Evolutionary conservation across 139 green algal species (phyloP).

Genomic region (Pedinophyceae sp.): DNA sequence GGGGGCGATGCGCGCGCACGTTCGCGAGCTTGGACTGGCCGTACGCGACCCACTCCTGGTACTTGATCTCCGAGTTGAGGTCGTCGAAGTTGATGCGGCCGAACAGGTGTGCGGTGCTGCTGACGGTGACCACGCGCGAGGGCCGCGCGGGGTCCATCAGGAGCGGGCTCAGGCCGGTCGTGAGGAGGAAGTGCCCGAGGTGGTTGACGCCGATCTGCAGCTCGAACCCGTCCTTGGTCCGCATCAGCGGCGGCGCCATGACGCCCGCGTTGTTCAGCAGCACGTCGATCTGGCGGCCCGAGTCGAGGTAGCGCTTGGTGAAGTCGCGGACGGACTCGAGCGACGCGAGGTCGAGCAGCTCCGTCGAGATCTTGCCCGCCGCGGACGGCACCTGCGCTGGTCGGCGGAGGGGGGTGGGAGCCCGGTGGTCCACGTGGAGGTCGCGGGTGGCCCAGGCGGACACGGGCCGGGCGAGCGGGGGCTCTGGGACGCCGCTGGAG

Average conservation of each 20-base stretch:
- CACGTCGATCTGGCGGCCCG: constrained; percentile 8
- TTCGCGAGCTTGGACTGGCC: constrained; percentile 78
- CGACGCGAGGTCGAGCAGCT: constrained; percentile 24
- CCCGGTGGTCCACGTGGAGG: no score
- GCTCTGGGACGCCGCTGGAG: no score
- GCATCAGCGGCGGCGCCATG: constrained; percentile 51
- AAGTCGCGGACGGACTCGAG: constrained; percentile 17
- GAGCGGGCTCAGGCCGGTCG: constrained; percentile 37
- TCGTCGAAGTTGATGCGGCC: constrained; percentile 59
- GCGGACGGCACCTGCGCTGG: no score
- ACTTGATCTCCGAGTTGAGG: constrained; percentile 20
- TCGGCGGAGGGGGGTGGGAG: no score
- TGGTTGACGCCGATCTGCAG: constrained; percentile 46
- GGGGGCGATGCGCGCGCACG: constrained; percentile 19
- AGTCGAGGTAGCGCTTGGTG: constrained; percentile 8
- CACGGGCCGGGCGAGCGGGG: no score
- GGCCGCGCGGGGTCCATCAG: constrained; percentile 15
- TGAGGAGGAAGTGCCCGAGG: constrained; percentile 62
- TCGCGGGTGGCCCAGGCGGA: no score
- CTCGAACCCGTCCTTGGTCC: constrained; percentile 48
- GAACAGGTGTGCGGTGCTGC: constrained; percentile 52
- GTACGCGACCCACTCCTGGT: constrained; percentile 34
- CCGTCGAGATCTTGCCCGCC: constrained; percentile 9
- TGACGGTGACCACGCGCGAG: constrained; percentile 60
- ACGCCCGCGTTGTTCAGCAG: constrained; percentile 32